These are phyloP conservation scores for Omphalea diandra DNA, from an alignment of 441 rosid genomes.

Conservation along the genomic window DNA sequence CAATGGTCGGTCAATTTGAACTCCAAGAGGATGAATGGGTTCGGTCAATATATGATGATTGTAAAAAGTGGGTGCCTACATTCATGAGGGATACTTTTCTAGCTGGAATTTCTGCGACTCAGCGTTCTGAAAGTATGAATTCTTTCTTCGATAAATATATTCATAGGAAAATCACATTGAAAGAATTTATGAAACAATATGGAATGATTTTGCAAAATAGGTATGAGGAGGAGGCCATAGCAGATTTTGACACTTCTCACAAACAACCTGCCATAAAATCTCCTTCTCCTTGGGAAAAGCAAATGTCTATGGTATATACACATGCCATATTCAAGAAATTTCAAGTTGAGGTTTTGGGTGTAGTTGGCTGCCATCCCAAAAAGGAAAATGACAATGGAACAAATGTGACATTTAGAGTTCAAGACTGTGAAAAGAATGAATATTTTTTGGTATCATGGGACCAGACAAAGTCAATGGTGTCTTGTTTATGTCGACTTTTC, in stretches of 20 bases:
- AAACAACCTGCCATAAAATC: constrained; percentile 77
- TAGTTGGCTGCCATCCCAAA: constrained; percentile 83
- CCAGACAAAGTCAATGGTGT: constrained; percentile 58
- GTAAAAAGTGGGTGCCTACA: constrained; percentile 74
- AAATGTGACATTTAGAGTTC: constrained; percentile 55
- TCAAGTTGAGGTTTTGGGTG: constrained; percentile 78
- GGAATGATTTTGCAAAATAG: constrained; percentile 64
- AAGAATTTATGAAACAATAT: constrained; percentile 72
- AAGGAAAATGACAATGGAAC: constrained; percentile 62
- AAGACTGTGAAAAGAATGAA: constrained; percentile 72
- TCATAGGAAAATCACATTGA: constrained; percentile 66
- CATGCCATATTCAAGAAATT: constrained; percentile 73
- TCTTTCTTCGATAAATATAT: constrained; percentile 72
- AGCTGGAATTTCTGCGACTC: constrained; percentile 66
- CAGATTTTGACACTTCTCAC: constrained; percentile 77
- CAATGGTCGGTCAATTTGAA: constrained; percentile 57
- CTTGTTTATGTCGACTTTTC: constrained; percentile 69
- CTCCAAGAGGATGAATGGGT: constrained; percentile 66
- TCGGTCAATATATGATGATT: constrained; percentile 61
- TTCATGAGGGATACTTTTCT: constrained; percentile 60
- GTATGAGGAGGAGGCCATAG: constrained; percentile 79
- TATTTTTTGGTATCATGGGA: constrained; percentile 64
- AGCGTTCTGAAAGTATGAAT: constrained; percentile 67
- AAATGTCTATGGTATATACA: constrained; percentile 68
- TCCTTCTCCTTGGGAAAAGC: constrained; percentile 87